Percentiles rank a stretch among this genome's conserved stretches.
These are phyloP conservation scores for Sporothrix variecibatus DNA, from an alignment of 2,329 filamentous ascomycete species.

Conservation along the genomic window DNA sequence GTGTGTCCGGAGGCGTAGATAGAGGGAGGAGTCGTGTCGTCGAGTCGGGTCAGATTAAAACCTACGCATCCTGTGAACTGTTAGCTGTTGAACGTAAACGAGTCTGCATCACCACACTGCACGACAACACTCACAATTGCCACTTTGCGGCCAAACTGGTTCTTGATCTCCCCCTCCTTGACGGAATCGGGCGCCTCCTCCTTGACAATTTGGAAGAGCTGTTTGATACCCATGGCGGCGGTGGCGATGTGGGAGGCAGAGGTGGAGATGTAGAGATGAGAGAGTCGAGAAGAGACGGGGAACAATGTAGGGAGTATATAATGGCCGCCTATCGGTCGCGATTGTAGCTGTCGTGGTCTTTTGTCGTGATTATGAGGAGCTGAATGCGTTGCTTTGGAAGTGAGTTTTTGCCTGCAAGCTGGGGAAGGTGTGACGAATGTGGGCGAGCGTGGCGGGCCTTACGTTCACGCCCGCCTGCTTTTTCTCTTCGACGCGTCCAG, in stretches of 20 bases:
- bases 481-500: conserved; percentile 9
- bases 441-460: background rate
- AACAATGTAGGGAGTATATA: background rate
- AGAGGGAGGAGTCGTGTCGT: background rate
- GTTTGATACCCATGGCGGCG: conserved; percentile 64
- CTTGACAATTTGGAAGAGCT: conserved; percentile 78
- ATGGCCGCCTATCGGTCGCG: background rate
- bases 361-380: background rate
- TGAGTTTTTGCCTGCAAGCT: conserved; percentile 7
- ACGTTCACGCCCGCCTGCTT: background rate
- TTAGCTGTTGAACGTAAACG: background rate
- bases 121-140: conserved; percentile 72
- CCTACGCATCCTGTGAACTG: conserved; percentile 30
- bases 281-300: background rate
- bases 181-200: conserved; percentile 94
- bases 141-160: conserved; percentile 97
- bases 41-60: background rate
- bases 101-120: background rate
- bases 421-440: background rate
- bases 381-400: conserved; percentile 5
- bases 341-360: background rate
- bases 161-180: conserved; percentile 98
- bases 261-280: background rate
- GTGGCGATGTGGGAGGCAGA: background rate
- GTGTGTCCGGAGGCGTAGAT: background rate